A percentile compares a stretch with the other conserved stretches of the same genome.
phyloP scores from a whole-genome alignment of 768 basidiomycete species.

The Suillus decipiens region DNA sequence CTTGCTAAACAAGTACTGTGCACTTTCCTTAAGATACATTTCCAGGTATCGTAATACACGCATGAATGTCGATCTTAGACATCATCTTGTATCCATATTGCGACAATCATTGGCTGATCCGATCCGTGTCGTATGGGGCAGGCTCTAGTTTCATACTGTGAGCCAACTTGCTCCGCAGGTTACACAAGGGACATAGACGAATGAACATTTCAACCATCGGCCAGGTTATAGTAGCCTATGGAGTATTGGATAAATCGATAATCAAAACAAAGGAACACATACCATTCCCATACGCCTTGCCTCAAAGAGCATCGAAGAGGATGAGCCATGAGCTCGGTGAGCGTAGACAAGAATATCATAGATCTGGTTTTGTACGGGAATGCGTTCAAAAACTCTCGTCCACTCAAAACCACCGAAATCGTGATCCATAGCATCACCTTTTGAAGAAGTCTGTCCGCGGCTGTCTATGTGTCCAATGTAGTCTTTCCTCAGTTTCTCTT shows the following conservation, averaged over 20 bases:
- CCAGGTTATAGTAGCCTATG: conserved; percentile 69
- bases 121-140: conserved; percentile 19
- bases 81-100: not conserved
- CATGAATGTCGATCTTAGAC: conserved; percentile 1
- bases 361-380: conserved; percentile 67
- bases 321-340: conserved; percentile 58
- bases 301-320: conserved; percentile 57
- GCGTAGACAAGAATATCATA: conserved; percentile 70
- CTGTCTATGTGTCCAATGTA: conserved; percentile 44
- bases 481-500: conserved; percentile 50
- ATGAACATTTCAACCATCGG: conserved; percentile 72
- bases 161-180: conserved; percentile 40
- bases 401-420: conserved; percentile 34
- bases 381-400: conserved; percentile 52
- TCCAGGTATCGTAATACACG: not conserved
- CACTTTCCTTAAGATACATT: not conserved
- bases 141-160: conserved; percentile 25
- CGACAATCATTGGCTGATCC: conserved; percentile 1
- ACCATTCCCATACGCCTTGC: conserved; percentile 61
- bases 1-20: not conserved
- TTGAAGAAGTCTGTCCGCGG: conserved; percentile 12
- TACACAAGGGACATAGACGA: conserved; percentile 59
- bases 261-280: conserved; percentile 27
- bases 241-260: conserved; percentile 12
- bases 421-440: conserved; percentile 20